Conservation (phyloP, 352 stramenopile genomes). For the Phytophthora tubulina region DNA sequence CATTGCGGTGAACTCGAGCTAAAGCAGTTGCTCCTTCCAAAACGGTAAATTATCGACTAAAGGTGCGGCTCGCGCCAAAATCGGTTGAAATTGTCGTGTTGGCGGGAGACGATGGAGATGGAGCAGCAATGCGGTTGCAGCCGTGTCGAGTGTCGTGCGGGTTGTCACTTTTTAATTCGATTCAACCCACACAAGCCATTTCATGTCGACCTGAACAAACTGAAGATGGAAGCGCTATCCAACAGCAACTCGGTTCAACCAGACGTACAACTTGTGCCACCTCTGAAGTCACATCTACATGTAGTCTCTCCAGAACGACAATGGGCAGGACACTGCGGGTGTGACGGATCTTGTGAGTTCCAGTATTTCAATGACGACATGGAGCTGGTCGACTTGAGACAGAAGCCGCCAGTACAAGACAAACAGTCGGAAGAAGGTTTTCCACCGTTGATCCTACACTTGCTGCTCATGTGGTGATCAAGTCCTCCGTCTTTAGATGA, state of each 20-base stretch:
- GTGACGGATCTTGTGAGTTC: conserved; percentile 33
- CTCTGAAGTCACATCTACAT: not conserved
- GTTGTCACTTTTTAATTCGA: conserved; percentile 24
- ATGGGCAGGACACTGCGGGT: conserved; percentile 36
- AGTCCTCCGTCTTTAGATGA: too few relatives aligned
- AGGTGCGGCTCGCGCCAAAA: too few relatives aligned
- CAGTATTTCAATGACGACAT: conserved; percentile 38
- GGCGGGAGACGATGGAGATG: conserved; percentile 9
- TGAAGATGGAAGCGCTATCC: conserved; percentile 2
- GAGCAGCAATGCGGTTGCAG: not conserved
- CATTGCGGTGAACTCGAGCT: too few relatives aligned
- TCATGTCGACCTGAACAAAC: not conserved
- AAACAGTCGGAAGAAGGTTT: conserved; percentile 7
- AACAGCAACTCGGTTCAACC: not conserved
- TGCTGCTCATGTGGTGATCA: conserved; percentile 13
- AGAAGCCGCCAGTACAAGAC: not conserved
- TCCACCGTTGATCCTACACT: conserved; percentile 1
- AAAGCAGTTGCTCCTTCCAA: too few relatives aligned
- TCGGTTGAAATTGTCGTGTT: conserved; percentile 6
- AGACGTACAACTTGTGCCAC: not conserved
- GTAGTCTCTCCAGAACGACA: conserved; percentile 2
- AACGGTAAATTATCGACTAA: too few relatives aligned
- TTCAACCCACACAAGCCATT: conserved; percentile 1
- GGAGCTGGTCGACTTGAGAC: conserved; percentile 32
- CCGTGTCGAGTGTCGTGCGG: not conserved